phyloP scores from a whole-genome alignment of 1,284 basidiomycete species.

The Ganoderma leucocontextum region DNA sequence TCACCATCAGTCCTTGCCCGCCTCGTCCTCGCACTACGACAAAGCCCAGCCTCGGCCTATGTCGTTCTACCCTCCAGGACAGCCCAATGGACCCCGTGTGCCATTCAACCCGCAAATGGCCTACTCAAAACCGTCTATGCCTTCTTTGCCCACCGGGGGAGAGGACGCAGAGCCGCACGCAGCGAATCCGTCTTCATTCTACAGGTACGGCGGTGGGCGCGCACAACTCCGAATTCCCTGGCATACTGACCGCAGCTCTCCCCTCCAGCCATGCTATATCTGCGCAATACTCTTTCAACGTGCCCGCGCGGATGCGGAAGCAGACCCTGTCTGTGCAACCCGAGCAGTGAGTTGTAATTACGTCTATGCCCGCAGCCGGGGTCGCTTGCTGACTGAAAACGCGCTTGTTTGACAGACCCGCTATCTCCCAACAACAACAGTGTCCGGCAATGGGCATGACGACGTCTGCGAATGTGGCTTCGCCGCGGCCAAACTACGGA shows the following conservation, averaged over 20 bases:
- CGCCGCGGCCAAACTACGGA: slow-evolving; percentile 28
- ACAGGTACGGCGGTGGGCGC: slow-evolving; percentile 53
- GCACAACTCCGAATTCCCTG: no score
- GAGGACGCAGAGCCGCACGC: slow-evolving; percentile 30
- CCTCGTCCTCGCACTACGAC: slow-evolving; percentile 3
- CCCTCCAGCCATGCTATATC: slow-evolving; percentile 35
- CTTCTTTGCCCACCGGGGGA: slow-evolving; percentile 15
- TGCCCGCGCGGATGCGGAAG: slow-evolving; percentile 24
- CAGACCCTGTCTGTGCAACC: slow-evolving; percentile 10
- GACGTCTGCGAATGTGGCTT: slow-evolving; percentile 14
- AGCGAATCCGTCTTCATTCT: slow-evolving; percentile 55
- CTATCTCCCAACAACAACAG: slow-evolving; percentile 6
- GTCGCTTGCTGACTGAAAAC: slow-evolving; percentile 1
- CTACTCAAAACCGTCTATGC: slow-evolving; percentile 44
- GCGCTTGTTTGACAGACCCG: background rate
- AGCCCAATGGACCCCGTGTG: slow-evolving; percentile 25
- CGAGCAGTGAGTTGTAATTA: slow-evolving; percentile 14
- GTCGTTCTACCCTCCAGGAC: slow-evolving; percentile 21
- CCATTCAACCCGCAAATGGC: slow-evolving; percentile 57
- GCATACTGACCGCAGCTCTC: slow-evolving; percentile 6
- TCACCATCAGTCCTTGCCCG: slow-evolving; percentile 17
- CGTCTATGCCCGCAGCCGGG: background rate
- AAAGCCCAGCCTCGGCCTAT: slow-evolving; percentile 12
- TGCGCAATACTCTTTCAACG: slow-evolving; percentile 31
- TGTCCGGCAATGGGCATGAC: slow-evolving; percentile 3